Percentiles rank a stretch among this genome's conserved stretches.
These are phyloP conservation scores for Nigrospora osmanthi DNA, from an alignment of 2,329 filamentous ascomycete genomes.

Conservation along the genomic window DNA sequence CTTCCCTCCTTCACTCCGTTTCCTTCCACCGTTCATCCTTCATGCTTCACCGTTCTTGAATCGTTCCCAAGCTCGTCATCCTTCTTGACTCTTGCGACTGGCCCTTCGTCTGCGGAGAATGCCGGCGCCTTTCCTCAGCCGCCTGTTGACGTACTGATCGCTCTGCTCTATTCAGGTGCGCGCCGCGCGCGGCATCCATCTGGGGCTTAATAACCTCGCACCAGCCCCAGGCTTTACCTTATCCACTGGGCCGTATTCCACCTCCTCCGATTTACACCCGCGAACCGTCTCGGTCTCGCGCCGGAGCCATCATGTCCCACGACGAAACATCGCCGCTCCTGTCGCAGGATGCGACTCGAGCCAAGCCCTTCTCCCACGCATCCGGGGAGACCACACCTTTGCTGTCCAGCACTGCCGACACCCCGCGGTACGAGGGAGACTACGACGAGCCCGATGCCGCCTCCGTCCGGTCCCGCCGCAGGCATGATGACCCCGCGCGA, in stretches of 20 bases:
- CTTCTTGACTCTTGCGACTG: too few species aligned
- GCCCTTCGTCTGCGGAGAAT: too few species aligned
- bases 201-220: too few species aligned
- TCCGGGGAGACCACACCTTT: constrained; percentile 44
- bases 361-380: constrained; percentile 4
- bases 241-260: background rate
- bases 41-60: too few species aligned
- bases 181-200: too few species aligned
- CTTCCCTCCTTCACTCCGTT: too few species aligned
- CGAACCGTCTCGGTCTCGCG: background rate
- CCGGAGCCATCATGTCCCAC: constrained; percentile 28
- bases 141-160: too few species aligned
- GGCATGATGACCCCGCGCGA: constrained; percentile 12
- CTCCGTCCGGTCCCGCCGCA: constrained; percentile 20
- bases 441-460: constrained; percentile 19
- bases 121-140: too few species aligned
- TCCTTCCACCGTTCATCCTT: too few species aligned
- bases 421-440: constrained; percentile 30
- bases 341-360: constrained; percentile 14
- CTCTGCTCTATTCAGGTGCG: too few species aligned
- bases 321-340: constrained; percentile 38
- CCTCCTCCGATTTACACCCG: background rate
- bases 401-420: constrained; percentile 28
- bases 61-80: too few species aligned
- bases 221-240: too few species aligned